Percentiles rank a stretch among this genome's conserved stretches.
phyloP scores from a whole-genome alignment of 148 eudicot species.

The Chenopodium formosanum region DNA sequence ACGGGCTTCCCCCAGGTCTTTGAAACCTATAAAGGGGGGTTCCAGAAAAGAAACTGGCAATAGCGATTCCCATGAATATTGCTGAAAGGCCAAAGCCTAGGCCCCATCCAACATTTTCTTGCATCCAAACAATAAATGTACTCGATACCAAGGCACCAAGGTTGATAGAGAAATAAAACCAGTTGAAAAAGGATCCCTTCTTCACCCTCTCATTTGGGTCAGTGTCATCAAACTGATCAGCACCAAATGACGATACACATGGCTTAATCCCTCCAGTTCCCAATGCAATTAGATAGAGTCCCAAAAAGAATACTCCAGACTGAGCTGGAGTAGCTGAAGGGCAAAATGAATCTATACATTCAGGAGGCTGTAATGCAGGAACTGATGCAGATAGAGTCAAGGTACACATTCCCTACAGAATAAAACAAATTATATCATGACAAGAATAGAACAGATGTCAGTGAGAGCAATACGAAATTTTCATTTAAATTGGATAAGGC shows the following conservation, averaged over 20 bases:
- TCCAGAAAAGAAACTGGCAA: constrained; percentile 45
- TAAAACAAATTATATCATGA: neutral
- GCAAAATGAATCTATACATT: constrained; percentile 43
- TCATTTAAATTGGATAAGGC: neutral
- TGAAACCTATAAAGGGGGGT: constrained; percentile 49
- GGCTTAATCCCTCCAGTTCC: constrained; percentile 63
- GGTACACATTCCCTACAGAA: constrained; percentile 37
- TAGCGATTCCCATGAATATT: constrained; percentile 44
- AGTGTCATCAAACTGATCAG: constrained; percentile 56
- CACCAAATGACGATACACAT: constrained; percentile 56
- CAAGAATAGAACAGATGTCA: neutral
- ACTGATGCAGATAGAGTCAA: constrained; percentile 66
- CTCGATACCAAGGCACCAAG: constrained; percentile 45
- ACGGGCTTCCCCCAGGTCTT: constrained; percentile 47
- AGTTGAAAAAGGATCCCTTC: constrained; percentile 52
- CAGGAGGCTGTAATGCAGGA: constrained; percentile 30
- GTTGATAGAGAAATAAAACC: constrained; percentile 53
- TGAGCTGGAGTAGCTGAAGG: constrained; percentile 42
- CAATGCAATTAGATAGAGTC: constrained; percentile 51
- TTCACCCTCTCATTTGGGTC: constrained; percentile 42
- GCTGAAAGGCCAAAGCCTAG: constrained; percentile 48
- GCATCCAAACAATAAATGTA: constrained; percentile 47
- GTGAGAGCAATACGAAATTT: neutral
- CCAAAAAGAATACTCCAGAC: constrained; percentile 42
- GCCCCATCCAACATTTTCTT: constrained; percentile 54